phyloP scores from a whole-genome alignment of 2,329 filamentous ascomycete genomes.

The Aspergillus japonicus region DNA sequence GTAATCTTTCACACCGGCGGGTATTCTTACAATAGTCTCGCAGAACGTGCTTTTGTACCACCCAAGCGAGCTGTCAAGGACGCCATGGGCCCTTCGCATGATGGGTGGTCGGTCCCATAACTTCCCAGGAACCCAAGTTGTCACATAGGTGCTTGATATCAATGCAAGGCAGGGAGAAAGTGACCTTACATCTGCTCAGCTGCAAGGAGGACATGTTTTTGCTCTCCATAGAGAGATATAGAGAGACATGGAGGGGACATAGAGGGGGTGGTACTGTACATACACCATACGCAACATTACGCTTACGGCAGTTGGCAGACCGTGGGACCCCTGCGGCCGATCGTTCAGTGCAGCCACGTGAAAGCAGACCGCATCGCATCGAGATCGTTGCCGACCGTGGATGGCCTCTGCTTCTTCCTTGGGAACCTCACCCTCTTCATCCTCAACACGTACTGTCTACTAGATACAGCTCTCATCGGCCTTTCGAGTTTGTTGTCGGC shows the following conservation, averaged over 20 bases:
- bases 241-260: no score
- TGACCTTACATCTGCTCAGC: no score
- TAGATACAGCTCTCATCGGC: neutral
- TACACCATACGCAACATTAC: neutral
- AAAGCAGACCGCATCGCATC: slow-evolving; percentile 19
- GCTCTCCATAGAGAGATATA: no score
- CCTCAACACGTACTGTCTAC: neutral
- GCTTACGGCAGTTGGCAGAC: slow-evolving; percentile 18
- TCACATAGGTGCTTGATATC: no score
- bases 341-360: slow-evolving; percentile 24
- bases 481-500: neutral
- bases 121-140: no score
- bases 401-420: slow-evolving; percentile 6
- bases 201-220: no score
- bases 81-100: no score
- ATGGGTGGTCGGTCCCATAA: no score
- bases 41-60: no score
- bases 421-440: neutral
- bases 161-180: no score
- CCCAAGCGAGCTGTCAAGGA: no score
- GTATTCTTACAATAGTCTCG: no score
- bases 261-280: neutral
- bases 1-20: neutral
- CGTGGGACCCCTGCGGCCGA: slow-evolving; percentile 26
- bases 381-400: slow-evolving; percentile 19